These are phyloP conservation scores for Solanum sitiens DNA, from an alignment of 257 asterid species.

Conservation along the genomic window DNA sequence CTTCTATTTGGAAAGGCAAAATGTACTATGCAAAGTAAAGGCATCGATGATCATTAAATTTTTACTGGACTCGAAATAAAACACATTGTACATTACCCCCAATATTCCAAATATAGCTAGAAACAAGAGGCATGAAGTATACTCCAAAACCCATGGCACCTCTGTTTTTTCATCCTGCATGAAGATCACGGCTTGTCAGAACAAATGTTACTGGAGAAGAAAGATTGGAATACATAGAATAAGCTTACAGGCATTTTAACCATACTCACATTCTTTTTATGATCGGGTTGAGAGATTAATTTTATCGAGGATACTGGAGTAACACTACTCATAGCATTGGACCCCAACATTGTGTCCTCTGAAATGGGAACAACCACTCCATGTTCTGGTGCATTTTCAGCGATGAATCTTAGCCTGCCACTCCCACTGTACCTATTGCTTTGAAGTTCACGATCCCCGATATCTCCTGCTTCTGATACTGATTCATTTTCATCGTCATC, in stretches of 20 bases:
- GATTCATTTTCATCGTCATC: constrained; percentile 34
- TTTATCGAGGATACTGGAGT: constrained; percentile 3
- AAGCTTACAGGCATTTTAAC: neutral
- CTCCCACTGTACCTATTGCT: constrained; percentile 44
- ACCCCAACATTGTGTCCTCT: constrained; percentile 15
- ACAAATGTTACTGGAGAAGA: neutral
- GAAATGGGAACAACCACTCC: constrained; percentile 34
- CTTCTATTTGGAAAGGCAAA: neutral
- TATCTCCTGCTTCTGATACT: constrained; percentile 89
- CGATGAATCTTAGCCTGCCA: constrained; percentile 32
- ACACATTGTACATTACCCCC: constrained; percentile 33
- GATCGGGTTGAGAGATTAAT: constrained; percentile 18
- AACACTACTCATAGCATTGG: neutral
- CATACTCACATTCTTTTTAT: constrained; percentile 26
- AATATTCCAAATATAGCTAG: constrained; percentile 65
- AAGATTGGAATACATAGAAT: neutral
- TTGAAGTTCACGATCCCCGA: constrained; percentile 71
- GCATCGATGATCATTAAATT: neutral
- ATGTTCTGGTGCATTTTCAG: constrained; percentile 25
- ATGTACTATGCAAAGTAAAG: neutral
- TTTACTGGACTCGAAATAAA: neutral
- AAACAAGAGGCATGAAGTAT: constrained; percentile 39
- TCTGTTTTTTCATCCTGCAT: constrained; percentile 32
- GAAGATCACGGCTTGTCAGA: neutral
- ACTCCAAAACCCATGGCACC: constrained; percentile 38